A percentile compares a stretch with the other conserved stretches of the same genome.
These are phyloP conservation scores for Asterionellopsis glacialis DNA, from an alignment of 108 stramenopile species.

Conservation along the genomic window DNA sequence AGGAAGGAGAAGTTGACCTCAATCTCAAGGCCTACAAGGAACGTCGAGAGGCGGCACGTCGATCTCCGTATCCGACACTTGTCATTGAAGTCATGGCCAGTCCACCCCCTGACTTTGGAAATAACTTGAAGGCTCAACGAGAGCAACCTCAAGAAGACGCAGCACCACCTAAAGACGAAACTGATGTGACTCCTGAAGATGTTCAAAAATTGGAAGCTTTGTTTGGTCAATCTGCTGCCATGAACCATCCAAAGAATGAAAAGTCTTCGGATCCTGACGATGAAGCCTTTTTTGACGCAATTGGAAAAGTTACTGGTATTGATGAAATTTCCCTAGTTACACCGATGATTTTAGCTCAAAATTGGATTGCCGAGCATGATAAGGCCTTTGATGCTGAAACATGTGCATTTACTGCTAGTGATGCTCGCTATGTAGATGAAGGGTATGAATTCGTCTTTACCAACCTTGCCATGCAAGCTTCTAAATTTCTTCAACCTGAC, in stretches of 20 bases:
- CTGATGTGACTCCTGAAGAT: constrained; percentile 48
- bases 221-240: constrained; percentile 48
- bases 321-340: constrained; percentile 46
- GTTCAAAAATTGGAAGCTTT: constrained; percentile 59
- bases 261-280: constrained; percentile 31
- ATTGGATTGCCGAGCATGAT: constrained; percentile 68
- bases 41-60: constrained; percentile 51
- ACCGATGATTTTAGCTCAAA: constrained; percentile 53
- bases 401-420: constrained; percentile 54
- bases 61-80: constrained; percentile 74
- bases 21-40: constrained; percentile 66
- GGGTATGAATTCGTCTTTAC: constrained; percentile 81
- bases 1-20: constrained; percentile 58
- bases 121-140: not conserved
- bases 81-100: constrained; percentile 75
- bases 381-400: constrained; percentile 26
- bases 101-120: constrained; percentile 49
- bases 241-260: constrained; percentile 6
- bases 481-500: constrained; percentile 12
- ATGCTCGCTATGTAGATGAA: constrained; percentile 60
- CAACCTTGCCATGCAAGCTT: constrained; percentile 63
- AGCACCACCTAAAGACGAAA: constrained; percentile 8
- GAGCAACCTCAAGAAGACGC: constrained; percentile 17
- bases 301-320: constrained; percentile 52
- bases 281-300: constrained; percentile 64